Base-by-base conservation (phyloP, 2,329 filamentous ascomycete species). In the Fusarium miscanthi region DNA sequence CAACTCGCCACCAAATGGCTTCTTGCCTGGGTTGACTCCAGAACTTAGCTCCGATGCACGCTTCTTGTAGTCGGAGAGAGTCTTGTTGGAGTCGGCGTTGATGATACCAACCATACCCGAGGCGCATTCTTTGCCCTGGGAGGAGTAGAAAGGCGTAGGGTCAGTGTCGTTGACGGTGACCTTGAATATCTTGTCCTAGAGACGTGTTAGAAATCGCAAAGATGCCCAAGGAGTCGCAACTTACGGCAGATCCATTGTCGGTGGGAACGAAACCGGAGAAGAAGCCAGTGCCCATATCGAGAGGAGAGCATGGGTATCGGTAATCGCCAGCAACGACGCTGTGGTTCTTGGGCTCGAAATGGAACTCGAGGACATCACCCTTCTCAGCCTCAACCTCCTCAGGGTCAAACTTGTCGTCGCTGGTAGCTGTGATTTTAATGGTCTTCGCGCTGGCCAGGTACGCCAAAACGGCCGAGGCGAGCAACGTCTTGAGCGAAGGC, bases 51-150 rank as follows among this genome's bases (percentile, higher is more conserved):
- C 52, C 13, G 73, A 63, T 19, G 80, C 81, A 27, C 77, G 73
- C 51, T 76, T 68, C 64, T 74, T 77, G 72, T 82, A 83, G 48
- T 79, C 75, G 25, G 72, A 74, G 5, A 81, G 75, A 11, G 76
- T 82, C 63, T 76, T 68, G 56, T 78, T 74, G 42, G 57, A 67
- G 46, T 70, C 75, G 27, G 79, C 77, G 70, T 82, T 83, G 67
- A 83, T 75, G 57, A 82, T 81, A 62, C 80, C 82, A n/a, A 82
- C 81, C 82, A 83, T 83, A 58, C 82, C 82, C 17, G 70, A 59
- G 25, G 80, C 63, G 64, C 82, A 83, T 54, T 83, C 81, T 31
- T 78, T 73, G n/a, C 75, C 80, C 45, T 82, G 81, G 11, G 80
- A 81, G n/a, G 82, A 84, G 69, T 82, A 83, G 73, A 83, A 82